Evolutionary conservation across 2,329 filamentous ascomycete genomes (phyloP).

Genomic region (Dactylonectria estremocensis): DNA sequence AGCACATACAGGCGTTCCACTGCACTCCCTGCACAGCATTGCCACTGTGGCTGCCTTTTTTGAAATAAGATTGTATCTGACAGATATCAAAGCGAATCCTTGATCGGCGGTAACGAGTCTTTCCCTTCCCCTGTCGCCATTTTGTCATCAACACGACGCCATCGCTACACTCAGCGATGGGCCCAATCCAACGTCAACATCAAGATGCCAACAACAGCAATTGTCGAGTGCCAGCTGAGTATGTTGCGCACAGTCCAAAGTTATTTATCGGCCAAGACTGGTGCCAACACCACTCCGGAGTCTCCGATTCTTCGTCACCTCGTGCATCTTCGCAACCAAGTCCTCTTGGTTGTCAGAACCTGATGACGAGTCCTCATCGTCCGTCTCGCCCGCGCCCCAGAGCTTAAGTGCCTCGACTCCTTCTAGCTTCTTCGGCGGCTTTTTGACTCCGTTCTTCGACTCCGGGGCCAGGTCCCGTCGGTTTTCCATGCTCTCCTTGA

Average conservation of each 20-base stretch:
- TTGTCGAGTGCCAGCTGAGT: slow-evolving; percentile 3
- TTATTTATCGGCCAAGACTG: slow-evolving; percentile 35
- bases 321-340: slow-evolving; percentile 35
- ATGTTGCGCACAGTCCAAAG: background rate
- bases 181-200: background rate
- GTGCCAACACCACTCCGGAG: slow-evolving; percentile 29
- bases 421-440: slow-evolving; percentile 16
- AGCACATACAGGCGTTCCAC: background rate
- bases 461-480: slow-evolving; percentile 10
- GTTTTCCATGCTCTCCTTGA: slow-evolving; percentile 39
- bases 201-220: slow-evolving; percentile 3
- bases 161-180: background rate
- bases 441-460: slow-evolving; percentile 19
- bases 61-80: slow-evolving; percentile 5
- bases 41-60: background rate
- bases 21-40: slow-evolving; percentile 2
- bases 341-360: slow-evolving; percentile 28
- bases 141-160: background rate
- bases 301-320: slow-evolving; percentile 29
- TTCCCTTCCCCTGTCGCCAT: background rate
- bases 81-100: background rate
- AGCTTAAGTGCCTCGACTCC: slow-evolving; percentile 41
- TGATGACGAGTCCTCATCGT: slow-evolving; percentile 36
- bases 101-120: background rate
- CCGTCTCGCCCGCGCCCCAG: slow-evolving; percentile 37